phyloP scores from a whole-genome alignment of 148 eudicot genomes.

The Nyssa sinensis region DNA sequence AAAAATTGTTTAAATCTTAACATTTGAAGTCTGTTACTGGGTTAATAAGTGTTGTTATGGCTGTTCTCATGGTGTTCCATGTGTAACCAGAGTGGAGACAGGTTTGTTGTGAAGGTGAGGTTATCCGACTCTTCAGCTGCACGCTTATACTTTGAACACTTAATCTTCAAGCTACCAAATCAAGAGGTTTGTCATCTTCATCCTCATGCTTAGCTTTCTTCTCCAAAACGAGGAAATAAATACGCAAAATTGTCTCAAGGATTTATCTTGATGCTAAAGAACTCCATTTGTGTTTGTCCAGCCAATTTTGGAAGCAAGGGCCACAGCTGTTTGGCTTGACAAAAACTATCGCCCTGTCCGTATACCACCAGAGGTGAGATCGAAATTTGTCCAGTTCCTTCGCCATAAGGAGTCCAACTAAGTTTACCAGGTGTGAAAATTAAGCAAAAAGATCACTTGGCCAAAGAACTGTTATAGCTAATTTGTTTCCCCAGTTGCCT shows the following conservation, averaged over 20 bases:
- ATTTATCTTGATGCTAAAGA: not conserved
- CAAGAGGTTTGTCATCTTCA: constrained; percentile 48
- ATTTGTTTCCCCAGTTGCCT: not conserved
- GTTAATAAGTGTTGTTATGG: not conserved
- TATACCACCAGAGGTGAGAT: constrained; percentile 63
- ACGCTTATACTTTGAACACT: constrained; percentile 78
- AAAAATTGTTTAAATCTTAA: not conserved
- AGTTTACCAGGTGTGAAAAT: constrained; percentile 9
- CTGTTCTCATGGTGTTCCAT: constrained; percentile 6
- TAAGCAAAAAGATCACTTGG: not conserved
- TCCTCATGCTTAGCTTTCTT: not conserved
- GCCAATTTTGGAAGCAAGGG: constrained; percentile 86
- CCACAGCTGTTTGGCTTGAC: constrained; percentile 86
- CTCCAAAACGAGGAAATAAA: not conserved
- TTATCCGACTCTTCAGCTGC: constrained; percentile 64
- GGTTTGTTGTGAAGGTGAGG: constrained; percentile 72
- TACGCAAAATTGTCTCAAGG: not conserved
- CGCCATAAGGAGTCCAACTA: constrained; percentile 38
- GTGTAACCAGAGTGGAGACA: constrained; percentile 74
- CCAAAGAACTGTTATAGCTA: not conserved
- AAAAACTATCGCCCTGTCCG: constrained; percentile 85
- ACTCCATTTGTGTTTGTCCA: constrained; percentile 21
- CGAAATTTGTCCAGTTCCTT: constrained; percentile 59
- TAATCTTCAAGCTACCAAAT: constrained; percentile 70
- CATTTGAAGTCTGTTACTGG: constrained; percentile 1